Evolutionary conservation across 306 rosid genomes (phyloP).

Genomic region (Citrullus mucosospermus): DNA sequence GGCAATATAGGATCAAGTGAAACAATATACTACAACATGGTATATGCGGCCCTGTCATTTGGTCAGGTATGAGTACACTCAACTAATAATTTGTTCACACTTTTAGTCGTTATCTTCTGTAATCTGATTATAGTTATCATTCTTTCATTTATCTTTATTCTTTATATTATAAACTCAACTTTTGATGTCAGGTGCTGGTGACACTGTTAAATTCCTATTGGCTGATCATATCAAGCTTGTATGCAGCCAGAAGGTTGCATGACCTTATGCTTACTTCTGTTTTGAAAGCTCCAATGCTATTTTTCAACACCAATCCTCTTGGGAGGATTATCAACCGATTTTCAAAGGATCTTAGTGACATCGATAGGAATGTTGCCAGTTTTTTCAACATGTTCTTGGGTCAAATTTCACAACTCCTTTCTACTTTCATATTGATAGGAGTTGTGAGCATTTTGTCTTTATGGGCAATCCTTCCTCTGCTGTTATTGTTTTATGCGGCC

Average conservation of each 20-base stretch:
- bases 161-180: conserved; percentile 12
- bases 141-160: background rate
- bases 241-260: conserved; percentile 79
- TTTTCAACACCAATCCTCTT: conserved; percentile 85
- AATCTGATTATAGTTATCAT: background rate
- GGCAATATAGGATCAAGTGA: conserved; percentile 22
- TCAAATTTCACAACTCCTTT: conserved; percentile 64
- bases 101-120: background rate
- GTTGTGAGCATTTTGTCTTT: conserved; percentile 86
- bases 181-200: conserved; percentile 59
- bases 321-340: conserved; percentile 85
- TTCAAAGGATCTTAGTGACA: conserved; percentile 91
- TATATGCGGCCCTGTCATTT: conserved; percentile 61
- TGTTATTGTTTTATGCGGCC: conserved; percentile 71
- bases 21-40: conserved; percentile 48
- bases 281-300: conserved; percentile 79
- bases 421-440: conserved; percentile 84
- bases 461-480: conserved; percentile 92
- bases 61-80: conserved; percentile 47
- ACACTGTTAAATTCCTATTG: conserved; percentile 61
- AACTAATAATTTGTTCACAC: background rate
- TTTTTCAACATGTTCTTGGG: conserved; percentile 68
- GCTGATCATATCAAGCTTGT: conserved; percentile 71
- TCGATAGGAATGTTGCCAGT: conserved; percentile 75
- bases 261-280: conserved; percentile 74